A percentile compares a stretch with the other conserved stretches of the same genome.
phyloP scores from a whole-genome alignment of 2,329 filamentous ascomycete species.

The Ophiocordyceps polyrhachis-furcata region DNA sequence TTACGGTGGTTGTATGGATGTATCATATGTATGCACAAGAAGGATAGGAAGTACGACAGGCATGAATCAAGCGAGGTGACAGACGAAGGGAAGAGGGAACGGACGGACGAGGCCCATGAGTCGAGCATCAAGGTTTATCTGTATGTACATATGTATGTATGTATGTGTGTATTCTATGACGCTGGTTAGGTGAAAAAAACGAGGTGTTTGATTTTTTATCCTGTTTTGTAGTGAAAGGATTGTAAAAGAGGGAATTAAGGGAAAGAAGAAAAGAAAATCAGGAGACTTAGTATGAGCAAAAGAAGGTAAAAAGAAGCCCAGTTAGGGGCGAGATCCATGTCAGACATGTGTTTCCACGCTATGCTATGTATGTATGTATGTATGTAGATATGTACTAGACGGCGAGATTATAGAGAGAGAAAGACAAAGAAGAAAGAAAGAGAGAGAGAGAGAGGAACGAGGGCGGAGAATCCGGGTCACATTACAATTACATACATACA shows the following conservation, averaged over 20 bases:
- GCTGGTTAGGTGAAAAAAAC: no score
- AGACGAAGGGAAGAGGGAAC: background rate
- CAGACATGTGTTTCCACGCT: constrained; percentile 3
- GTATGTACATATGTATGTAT: no score
- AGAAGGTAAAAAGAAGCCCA: background rate
- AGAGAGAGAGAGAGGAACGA: no score
- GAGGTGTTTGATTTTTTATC: no score
- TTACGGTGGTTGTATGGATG: no score
- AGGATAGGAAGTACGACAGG: background rate
- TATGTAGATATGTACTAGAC: background rate
- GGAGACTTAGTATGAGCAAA: no score
- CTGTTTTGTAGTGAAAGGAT: no score
- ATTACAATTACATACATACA: no score
- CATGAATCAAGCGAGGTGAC: background rate
- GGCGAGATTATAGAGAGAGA: no score
- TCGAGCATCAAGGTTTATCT: background rate
- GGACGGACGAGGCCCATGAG: background rate
- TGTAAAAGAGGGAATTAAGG: background rate
- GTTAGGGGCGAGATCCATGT: constrained; percentile 1
- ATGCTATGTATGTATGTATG: background rate
- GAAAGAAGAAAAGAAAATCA: background rate
- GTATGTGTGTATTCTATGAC: no score
- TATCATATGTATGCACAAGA: background rate
- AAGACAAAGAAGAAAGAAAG: no score
- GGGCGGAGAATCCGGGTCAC: no score